Evolutionary conservation across 176 grass and related monocot species (phyloP).

Genomic region (Cocos nucifera): DNA sequence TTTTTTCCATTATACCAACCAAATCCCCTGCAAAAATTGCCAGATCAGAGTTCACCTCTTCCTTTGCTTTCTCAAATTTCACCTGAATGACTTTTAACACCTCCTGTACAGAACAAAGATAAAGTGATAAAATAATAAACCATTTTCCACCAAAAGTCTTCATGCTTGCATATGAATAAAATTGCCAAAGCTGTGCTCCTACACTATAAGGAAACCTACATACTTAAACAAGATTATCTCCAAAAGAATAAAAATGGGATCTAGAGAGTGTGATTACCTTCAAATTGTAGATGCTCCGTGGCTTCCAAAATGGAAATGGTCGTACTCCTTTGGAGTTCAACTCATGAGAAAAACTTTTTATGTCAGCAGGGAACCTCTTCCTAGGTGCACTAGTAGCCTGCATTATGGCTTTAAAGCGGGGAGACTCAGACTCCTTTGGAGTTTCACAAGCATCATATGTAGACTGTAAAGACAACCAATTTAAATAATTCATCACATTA

Average conservation of each 20-base stretch:
- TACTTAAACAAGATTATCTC: too few species aligned
- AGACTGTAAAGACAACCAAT: conserved; percentile 24
- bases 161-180: conserved; percentile 5
- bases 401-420: conserved; percentile 99
- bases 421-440: conserved; percentile 97
- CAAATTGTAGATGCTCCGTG: conserved; percentile 78
- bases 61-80: conserved; percentile 99
- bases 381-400: conserved; percentile 96
- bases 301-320: conserved; percentile 95
- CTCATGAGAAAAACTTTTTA: conserved; percentile 98
- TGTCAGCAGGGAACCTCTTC: conserved; percentile 82
- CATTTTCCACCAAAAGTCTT: conserved; percentile 15
- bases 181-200: neutral
- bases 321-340: conserved; percentile 98
- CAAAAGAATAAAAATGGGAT: neutral
- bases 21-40: conserved; percentile 94
- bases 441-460: conserved; percentile 92
- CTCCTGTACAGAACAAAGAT: conserved; percentile 47
- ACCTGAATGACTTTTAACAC: conserved; percentile 90
- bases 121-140: conserved; percentile 3
- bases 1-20: conserved; percentile 94
- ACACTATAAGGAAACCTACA: too few species aligned
- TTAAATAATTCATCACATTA: neutral
- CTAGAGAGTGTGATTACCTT: conserved; percentile 52
- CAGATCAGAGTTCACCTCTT: conserved; percentile 91